phyloP scores from a whole-genome alignment of 2,329 filamentous ascomycete species.

The Venturia oleaginea region DNA sequence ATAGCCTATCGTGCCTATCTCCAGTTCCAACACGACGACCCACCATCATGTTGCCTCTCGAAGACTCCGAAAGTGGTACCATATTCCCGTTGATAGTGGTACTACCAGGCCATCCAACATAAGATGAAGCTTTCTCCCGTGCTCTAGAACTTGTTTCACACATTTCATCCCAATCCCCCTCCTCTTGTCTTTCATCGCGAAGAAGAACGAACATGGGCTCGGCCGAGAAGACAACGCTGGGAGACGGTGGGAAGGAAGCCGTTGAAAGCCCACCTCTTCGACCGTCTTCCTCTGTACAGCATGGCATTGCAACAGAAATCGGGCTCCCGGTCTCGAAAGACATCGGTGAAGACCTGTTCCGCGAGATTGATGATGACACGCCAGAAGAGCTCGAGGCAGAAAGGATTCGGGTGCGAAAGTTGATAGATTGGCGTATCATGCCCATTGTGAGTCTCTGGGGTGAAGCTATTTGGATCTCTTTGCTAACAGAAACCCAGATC shows the following conservation, averaged over 20 bases:
- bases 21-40: background rate
- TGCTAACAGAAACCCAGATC: slow-evolving; percentile 20
- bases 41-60: background rate
- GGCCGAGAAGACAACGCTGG: background rate
- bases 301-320: background rate
- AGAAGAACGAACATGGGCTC: background rate
- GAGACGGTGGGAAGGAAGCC: background rate
- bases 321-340: slow-evolving; percentile 20
- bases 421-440: slow-evolving; percentile 40
- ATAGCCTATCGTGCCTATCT: slow-evolving; percentile 1
- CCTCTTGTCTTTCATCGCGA: background rate
- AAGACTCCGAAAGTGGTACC: background rate
- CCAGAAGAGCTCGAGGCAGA: slow-evolving; percentile 36
- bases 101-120: background rate
- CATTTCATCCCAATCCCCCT: too few species aligned
- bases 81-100: background rate
- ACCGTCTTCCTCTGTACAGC: background rate
- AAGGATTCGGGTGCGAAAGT: slow-evolving; percentile 31
- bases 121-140: background rate
- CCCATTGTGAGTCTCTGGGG: slow-evolving; percentile 29
- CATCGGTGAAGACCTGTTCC: slow-evolving; percentile 37
- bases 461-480: background rate
- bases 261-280: background rate
- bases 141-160: background rate
- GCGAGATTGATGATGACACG: slow-evolving; percentile 35